Evolutionary conservation across 2,329 filamentous ascomycete species (phyloP).

Genomic region (Pseudopithomyces chartarum): DNA sequence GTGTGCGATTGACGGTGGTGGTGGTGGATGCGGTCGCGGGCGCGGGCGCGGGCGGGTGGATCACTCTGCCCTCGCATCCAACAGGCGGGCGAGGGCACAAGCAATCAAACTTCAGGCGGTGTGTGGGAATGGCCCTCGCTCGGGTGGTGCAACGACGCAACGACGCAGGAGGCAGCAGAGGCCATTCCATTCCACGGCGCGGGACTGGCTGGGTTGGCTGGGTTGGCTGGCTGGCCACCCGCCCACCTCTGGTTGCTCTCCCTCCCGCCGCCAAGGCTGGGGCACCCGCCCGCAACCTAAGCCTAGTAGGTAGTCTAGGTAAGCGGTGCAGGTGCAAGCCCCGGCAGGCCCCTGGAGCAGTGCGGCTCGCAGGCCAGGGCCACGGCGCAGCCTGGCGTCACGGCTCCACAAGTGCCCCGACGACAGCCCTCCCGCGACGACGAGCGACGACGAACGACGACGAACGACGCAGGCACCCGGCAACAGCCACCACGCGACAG

Average conservation of each 20-base stretch:
- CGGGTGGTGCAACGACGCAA: conserved; percentile 29
- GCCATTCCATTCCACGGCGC: too few species aligned
- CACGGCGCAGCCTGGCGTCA: neutral
- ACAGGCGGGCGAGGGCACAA: conserved; percentile 15
- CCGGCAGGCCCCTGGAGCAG: too few species aligned
- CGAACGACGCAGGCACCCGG: too few species aligned
- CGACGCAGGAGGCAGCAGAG: too few species aligned
- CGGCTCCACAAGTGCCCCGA: neutral
- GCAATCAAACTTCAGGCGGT: conserved; percentile 17
- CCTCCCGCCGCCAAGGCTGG: neutral
- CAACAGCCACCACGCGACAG: too few species aligned
- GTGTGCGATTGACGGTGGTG: conserved; percentile 9
- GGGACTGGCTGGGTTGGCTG: too few species aligned
- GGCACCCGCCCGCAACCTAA: neutral
- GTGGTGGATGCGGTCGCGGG: conserved; percentile 1
- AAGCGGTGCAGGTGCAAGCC: too few species aligned
- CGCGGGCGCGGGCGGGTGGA: neutral
- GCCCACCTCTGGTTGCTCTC: neutral
- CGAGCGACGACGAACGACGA: too few species aligned
- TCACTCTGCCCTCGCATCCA: conserved; percentile 6
- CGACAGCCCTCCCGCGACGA: too few species aligned
- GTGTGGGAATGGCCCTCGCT: neutral
- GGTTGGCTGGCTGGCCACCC: too few species aligned
- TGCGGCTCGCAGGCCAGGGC: too few species aligned
- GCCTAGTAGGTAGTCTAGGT: too few species aligned